Percentiles rank a stretch among this genome's conserved stretches.
Evolutionary conservation across 768 basidiomycete genomes (phyloP).

Genomic region (Pholiota conissans): DNA sequence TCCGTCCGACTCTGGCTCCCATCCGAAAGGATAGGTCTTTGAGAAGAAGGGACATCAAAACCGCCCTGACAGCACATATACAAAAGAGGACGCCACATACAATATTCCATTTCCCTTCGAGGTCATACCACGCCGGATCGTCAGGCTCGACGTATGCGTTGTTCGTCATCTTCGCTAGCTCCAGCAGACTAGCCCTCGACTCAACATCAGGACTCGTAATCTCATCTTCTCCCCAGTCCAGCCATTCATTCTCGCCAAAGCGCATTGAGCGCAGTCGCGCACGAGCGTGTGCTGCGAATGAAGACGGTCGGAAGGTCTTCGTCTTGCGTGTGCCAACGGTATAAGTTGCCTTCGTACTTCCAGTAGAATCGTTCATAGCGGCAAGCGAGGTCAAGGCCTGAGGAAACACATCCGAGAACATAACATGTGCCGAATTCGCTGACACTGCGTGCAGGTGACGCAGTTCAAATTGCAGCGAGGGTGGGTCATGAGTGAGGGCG

Average conservation of each 20-base stretch:
- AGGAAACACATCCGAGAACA: constrained; percentile 50
- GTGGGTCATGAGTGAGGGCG: constrained; percentile 5
- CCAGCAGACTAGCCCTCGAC: constrained; percentile 70
- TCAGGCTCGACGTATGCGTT: constrained; percentile 79
- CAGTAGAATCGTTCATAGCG: constrained; percentile 10
- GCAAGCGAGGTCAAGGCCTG: constrained; percentile 5
- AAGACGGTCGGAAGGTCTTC: constrained; percentile 45
- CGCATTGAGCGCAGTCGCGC: constrained; percentile 46
- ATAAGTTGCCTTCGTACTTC: constrained; percentile 28
- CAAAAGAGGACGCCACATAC: constrained; percentile 29
- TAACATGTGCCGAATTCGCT: constrained; percentile 39
- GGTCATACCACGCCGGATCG: constrained; percentile 75
- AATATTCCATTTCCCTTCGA: constrained; percentile 64
- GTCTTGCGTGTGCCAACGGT: constrained; percentile 36
- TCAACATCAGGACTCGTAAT: constrained; percentile 75
- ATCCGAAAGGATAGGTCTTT: constrained; percentile 84
- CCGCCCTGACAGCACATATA: not conserved
- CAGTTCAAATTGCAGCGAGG: constrained; percentile 48
- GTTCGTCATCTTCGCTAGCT: constrained; percentile 93
- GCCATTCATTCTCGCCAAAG: constrained; percentile 42
- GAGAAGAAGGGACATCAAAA: not conserved
- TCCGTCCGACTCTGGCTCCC: constrained; percentile 86
- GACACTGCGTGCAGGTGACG: constrained; percentile 64
- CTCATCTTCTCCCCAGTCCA: constrained; percentile 77
- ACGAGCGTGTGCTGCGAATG: constrained; percentile 41